These are phyloP conservation scores for Cyberlindnera japonica DNA, from an alignment of 805 yeast genomes.

Conservation along the genomic window DNA sequence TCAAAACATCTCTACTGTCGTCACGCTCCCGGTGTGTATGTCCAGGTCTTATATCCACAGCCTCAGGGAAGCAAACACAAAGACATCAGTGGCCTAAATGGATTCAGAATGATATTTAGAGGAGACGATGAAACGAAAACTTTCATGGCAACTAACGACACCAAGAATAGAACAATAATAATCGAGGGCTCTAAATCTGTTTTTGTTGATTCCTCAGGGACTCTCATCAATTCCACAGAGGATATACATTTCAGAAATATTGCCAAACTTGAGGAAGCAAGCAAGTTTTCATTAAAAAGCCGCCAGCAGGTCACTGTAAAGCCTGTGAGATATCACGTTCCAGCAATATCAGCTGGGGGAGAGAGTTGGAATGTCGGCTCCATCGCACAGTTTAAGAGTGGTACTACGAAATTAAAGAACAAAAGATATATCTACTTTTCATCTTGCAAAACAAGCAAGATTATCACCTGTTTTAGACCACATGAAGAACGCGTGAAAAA, in stretches of 20 bases:
- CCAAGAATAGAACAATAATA: conserved; percentile 8
- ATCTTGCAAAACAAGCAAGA: conserved; percentile 27
- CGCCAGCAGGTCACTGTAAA: too few species aligned
- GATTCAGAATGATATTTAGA: conserved; percentile 32
- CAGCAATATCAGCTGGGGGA: neutral
- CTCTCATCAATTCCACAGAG: neutral
- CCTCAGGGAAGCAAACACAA: neutral
- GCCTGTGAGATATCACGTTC: conserved; percentile 27
- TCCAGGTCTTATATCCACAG: conserved; percentile 27
- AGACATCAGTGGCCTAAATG: conserved; percentile 22
- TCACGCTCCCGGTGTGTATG: conserved; percentile 60
- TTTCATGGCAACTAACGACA: conserved; percentile 19
- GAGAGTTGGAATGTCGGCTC: conserved; percentile 48
- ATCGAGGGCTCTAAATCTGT: conserved; percentile 14
- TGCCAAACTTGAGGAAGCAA: neutral
- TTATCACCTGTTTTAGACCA: conserved; percentile 34
- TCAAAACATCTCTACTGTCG: conserved; percentile 54
- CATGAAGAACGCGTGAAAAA: conserved; percentile 35
- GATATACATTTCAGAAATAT: neutral
- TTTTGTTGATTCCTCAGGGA: conserved; percentile 15
- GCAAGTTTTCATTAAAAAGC: too few species aligned
- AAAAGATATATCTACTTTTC: conserved; percentile 32
- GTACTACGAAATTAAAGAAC: conserved; percentile 18
- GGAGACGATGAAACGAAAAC: conserved; percentile 10
- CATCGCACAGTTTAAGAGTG: conserved; percentile 37